Evolutionary conservation across 495 filamentous ascomycete species (phyloP), one percentile per base, ranked within the genome.

Genomic region (Penicillium cinerascens): DNA sequence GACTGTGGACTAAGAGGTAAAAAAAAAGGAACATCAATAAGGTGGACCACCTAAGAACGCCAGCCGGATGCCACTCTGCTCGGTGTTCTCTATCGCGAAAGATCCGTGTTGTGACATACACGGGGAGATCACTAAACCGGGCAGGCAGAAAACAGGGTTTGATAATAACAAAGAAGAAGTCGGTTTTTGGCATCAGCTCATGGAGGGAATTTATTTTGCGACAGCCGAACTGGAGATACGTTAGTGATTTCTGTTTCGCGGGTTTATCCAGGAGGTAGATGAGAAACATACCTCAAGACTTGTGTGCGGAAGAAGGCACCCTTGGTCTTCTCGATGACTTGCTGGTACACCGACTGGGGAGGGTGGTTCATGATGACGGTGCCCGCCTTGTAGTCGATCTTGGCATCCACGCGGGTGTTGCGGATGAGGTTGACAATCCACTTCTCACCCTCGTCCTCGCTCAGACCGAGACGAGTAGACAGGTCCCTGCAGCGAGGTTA

Each of bases 291-390:
- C 69, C 72, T 88, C 52, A 89, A 76, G 27, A 90, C 86, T 69
- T 90, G 86, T 50, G 86, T 89, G 64, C 90, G 78, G 79, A 95
- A 93, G 79, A 95, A 93, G 45, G 88, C 90, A 59, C 91, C 92
- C 82, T 93, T 93, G 33, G 92, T 97, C 72, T 86, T 80, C 79
- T 97, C 92, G 64, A 97, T 97, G 58, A 97, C 93, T 72, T 98
- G 93, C 77, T 98, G 93, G 76, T 97, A 97, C 47, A 98, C 92
- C 23, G 88, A 95, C 75, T 91, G 91, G 17, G 93, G 92, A 40
- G 93, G 93, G 76, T 98, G 93, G 77, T 98, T 98, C 93, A 98
- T 98, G 52, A 98, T 84, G 23, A 98, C 93, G 37, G 93, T 98
- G 59, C 93, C 93, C 74, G 92, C 90, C 78, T 97, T 88, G 75